Percentiles rank a stretch among this genome's conserved stretches.
phyloP scores from a whole-genome alignment of 192 early-diverging fungal genomes.

The Coemansia sp. region DNA sequence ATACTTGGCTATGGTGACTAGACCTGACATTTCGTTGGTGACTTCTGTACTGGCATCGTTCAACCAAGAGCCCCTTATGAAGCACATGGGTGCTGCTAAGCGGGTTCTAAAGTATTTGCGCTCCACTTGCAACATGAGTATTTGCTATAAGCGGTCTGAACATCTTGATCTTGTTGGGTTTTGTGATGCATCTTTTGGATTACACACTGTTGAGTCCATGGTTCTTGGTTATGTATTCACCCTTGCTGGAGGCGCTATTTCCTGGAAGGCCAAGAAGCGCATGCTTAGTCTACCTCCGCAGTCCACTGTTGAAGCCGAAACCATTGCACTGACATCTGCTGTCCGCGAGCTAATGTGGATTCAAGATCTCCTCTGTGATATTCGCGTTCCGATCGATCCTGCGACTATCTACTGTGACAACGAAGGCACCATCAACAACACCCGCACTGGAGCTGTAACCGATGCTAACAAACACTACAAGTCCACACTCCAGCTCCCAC shows the following conservation, averaged over 20 bases:
- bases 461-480: slow-evolving; percentile 15
- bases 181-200: background rate
- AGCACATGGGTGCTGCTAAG: slow-evolving; percentile 3
- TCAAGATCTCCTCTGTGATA: background rate
- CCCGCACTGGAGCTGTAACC: background rate
- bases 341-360: slow-evolving; percentile 1
- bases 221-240: slow-evolving; percentile 3
- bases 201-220: background rate
- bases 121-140: background rate
- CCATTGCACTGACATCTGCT: background rate
- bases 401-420: slow-evolving; percentile 1
- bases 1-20: slow-evolving; percentile 2
- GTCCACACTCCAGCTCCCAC: slow-evolving; percentile 4
- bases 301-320: background rate
- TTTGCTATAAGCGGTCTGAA: background rate
- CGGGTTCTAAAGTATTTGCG: background rate
- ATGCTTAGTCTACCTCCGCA: background rate
- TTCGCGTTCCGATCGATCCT: background rate
- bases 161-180: background rate
- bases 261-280: slow-evolving; percentile 1
- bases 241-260: background rate
- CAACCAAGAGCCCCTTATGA: background rate
- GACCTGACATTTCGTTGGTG: background rate
- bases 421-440: slow-evolving; percentile 2
- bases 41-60: background rate